Conservation (phyloP, 768 basidiomycete genomes). For the Amanita rimosa region DNA sequence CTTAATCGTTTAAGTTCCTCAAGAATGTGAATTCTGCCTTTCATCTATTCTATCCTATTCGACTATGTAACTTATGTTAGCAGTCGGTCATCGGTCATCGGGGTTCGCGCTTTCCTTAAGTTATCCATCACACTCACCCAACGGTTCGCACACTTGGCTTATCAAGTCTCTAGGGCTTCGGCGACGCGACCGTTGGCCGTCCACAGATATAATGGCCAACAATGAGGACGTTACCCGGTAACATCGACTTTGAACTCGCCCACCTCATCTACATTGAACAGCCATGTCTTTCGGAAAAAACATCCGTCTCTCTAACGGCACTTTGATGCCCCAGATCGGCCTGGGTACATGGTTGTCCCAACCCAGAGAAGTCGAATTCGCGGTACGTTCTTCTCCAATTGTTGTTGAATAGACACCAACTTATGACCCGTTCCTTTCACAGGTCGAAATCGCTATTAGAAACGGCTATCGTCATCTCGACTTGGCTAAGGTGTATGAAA, state of each 20-base stretch:
- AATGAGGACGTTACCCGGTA: not conserved
- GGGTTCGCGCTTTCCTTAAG: no score
- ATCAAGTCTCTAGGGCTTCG: no score
- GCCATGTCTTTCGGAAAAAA: constrained; percentile 32
- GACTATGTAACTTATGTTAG: no score
- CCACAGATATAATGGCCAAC: constrained; percentile 8
- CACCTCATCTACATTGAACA: not conserved
- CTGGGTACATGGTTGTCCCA: constrained; percentile 76
- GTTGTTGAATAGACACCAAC: not conserved
- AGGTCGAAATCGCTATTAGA: constrained; percentile 63
- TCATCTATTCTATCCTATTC: no score
- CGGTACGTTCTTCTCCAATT: constrained; percentile 28
- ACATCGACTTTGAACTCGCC: not conserved
- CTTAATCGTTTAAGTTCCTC: no score
- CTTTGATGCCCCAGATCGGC: constrained; percentile 62
- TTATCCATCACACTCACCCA: no score
- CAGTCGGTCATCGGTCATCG: no score
- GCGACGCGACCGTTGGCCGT: no score
- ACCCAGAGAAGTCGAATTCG: constrained; percentile 67
- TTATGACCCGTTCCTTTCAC: not conserved
- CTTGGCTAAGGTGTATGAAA: constrained; percentile 68
- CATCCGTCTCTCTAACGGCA: constrained; percentile 32
- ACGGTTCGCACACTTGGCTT: no score
- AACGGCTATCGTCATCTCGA: constrained; percentile 82
- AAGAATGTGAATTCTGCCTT: no score